These are phyloP conservation scores for Tetrapisispora iriomotensis DNA, from an alignment of 805 yeast species.

Conservation along the genomic window DNA sequence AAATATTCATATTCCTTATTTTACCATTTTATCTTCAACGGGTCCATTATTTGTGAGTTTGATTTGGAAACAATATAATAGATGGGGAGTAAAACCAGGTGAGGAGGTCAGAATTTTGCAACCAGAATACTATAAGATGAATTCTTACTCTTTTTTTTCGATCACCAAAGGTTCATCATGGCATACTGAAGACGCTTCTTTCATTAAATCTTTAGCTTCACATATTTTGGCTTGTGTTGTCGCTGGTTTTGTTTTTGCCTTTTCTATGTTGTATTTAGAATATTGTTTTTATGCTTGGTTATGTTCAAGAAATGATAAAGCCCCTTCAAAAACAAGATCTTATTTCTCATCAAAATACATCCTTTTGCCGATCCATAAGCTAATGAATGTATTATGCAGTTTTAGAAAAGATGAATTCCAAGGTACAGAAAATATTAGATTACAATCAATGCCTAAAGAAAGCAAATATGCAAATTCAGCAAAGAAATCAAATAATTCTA, in stretches of 20 bases:
- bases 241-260: constrained; percentile 56
- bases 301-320: constrained; percentile 12
- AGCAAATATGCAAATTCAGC: neutral
- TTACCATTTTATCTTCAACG: constrained; percentile 87
- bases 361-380: neutral
- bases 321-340: constrained; percentile 1
- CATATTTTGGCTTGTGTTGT: constrained; percentile 67
- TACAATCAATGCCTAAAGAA: neutral
- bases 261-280: constrained; percentile 37
- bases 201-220: constrained; percentile 61
- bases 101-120: constrained; percentile 56
- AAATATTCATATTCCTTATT: constrained; percentile 78
- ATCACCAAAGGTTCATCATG: constrained; percentile 81
- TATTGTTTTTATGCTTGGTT: constrained; percentile 37
- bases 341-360: constrained; percentile 1
- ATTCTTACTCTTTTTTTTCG: constrained; percentile 54
- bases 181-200: constrained; percentile 82
- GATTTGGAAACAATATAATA: constrained; percentile 77
- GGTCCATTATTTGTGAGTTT: constrained; percentile 85
- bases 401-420: neutral
- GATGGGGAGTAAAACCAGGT: constrained; percentile 61
- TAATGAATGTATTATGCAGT: neutral
- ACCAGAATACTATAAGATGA: constrained; percentile 63
- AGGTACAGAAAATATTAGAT: neutral
- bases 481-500: neutral